phyloP scores from a whole-genome alignment of 2,329 filamentous ascomycete species.

The Diaporthe batatas region DNA sequence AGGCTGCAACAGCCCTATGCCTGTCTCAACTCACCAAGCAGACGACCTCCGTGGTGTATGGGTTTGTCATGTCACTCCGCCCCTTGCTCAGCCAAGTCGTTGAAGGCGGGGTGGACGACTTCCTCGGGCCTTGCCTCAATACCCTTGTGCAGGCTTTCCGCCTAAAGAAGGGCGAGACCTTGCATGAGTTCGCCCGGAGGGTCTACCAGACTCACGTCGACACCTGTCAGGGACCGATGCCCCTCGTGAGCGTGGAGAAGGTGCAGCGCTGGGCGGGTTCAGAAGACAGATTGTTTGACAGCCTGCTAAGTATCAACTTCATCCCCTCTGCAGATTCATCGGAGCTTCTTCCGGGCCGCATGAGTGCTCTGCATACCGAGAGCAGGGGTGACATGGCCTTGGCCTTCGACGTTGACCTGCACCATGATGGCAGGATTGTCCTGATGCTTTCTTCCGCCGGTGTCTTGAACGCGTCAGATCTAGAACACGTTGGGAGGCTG shows the following conservation, averaged over 20 bases:
- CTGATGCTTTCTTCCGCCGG: slow-evolving; percentile 42
- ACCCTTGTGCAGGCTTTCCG: slow-evolving; percentile 43
- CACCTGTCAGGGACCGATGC: slow-evolving; percentile 44
- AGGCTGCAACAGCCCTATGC: slow-evolving; percentile 43
- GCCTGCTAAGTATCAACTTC: slow-evolving; percentile 45
- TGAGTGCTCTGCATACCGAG: slow-evolving; percentile 41
- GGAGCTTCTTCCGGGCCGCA: slow-evolving; percentile 7
- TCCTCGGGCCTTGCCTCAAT: slow-evolving; percentile 46
- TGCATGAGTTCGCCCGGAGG: slow-evolving; percentile 38
- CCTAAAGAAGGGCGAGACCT: slow-evolving; percentile 36
- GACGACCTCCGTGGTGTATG: slow-evolving; percentile 41
- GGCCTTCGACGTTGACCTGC: slow-evolving; percentile 45
- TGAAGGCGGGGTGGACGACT: slow-evolving; percentile 30
- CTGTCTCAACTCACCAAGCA: slow-evolving; percentile 41
- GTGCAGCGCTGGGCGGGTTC: slow-evolving; percentile 45
- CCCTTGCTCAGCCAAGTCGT: slow-evolving; percentile 38
- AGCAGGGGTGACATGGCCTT: slow-evolving; percentile 44
- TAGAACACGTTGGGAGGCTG: slow-evolving; percentile 30
- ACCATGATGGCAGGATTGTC: slow-evolving; percentile 42
- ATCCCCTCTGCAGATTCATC: slow-evolving; percentile 10
- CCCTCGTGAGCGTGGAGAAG: slow-evolving; percentile 44
- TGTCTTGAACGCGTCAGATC: slow-evolving; percentile 30
- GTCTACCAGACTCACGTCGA: slow-evolving; percentile 42
- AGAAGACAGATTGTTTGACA: slow-evolving; percentile 46
- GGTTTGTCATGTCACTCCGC: slow-evolving; percentile 44